phyloP scores from a whole-genome alignment of 768 basidiomycete species.

The Agaricus subrufescens region DNA sequence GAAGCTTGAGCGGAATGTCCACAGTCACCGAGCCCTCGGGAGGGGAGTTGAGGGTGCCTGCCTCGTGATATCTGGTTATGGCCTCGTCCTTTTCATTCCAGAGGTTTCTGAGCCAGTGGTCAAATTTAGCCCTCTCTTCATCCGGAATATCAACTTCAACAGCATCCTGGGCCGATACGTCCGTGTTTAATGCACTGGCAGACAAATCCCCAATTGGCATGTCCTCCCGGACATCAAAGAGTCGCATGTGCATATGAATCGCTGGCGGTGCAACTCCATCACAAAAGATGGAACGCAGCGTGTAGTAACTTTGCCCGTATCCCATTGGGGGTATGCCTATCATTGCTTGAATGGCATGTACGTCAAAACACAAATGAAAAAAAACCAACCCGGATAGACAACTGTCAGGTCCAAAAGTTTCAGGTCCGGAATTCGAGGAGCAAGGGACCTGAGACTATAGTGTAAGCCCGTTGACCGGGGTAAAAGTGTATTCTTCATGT shows the following conservation, averaged over 20 bases:
- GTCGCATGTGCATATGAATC: conserved; percentile 83
- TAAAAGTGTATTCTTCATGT: conserved; percentile 76
- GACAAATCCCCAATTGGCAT: conserved; percentile 68
- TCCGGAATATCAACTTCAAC: conserved; percentile 49
- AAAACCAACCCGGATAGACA: conserved; percentile 73
- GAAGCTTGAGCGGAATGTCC: conserved; percentile 59
- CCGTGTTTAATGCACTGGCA: conserved; percentile 25
- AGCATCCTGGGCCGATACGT: conserved; percentile 22
- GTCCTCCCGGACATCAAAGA: conserved; percentile 62
- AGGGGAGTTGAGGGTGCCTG: conserved; percentile 37
- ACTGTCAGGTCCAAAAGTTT: conserved; percentile 89
- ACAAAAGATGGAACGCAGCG: conserved; percentile 83
- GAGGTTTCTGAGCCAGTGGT: conserved; percentile 73
- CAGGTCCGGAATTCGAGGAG: conserved; percentile 71
- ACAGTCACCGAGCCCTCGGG: conserved; percentile 23
- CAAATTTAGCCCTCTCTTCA: conserved; percentile 63
- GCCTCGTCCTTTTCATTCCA: conserved; percentile 86
- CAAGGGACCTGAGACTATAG: conserved; percentile 76
- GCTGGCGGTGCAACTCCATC: conserved; percentile 76
- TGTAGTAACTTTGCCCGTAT: conserved; percentile 88
- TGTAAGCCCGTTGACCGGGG: conserved; percentile 92
- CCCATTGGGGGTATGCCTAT: conserved; percentile 71
- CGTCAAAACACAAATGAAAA: background rate
- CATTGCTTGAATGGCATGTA: conserved; percentile 11
- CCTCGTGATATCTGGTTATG: conserved; percentile 62